A percentile compares a stretch with the other conserved stretches of the same genome.
Evolutionary conservation across 148 eudicot genomes (phyloP).

Genomic region (Rhododendron ovatum): DNA sequence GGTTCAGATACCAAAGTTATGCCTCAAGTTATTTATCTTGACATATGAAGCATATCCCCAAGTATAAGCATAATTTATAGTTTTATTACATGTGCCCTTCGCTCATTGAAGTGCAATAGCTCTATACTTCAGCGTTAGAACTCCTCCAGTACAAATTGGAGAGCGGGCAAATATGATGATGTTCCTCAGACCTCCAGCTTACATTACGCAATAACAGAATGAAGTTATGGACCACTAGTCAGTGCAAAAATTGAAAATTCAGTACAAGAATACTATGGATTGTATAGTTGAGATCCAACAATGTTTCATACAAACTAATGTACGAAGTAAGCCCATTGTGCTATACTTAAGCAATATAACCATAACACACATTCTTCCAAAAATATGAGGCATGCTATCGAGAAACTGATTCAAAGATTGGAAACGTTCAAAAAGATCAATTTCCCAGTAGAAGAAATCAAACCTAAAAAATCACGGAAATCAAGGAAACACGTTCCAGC

Average conservation of each 20-base stretch:
- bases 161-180: background rate
- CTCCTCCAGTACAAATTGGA: background rate
- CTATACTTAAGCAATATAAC: background rate
- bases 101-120: background rate
- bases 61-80: background rate
- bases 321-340: background rate
- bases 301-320: background rate
- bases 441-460: conserved; percentile 2
- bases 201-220: background rate
- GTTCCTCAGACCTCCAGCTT: background rate
- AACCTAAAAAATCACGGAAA: conserved; percentile 87
- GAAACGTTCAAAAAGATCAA: background rate
- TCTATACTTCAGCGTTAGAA: background rate
- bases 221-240: background rate
- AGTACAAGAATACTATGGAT: background rate
- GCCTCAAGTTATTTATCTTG: background rate
- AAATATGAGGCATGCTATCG: background rate
- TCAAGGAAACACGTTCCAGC: conserved; percentile 73
- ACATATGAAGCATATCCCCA: background rate
- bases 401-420: background rate
- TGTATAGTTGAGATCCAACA: background rate
- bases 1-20: background rate
- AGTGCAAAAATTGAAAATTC: background rate
- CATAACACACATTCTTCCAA: background rate
- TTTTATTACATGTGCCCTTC: background rate